Evolutionary conservation across 345 rosid species (phyloP), one percentile per base, ranked within the genome.

Genomic region (Murraya koenigii): DNA sequence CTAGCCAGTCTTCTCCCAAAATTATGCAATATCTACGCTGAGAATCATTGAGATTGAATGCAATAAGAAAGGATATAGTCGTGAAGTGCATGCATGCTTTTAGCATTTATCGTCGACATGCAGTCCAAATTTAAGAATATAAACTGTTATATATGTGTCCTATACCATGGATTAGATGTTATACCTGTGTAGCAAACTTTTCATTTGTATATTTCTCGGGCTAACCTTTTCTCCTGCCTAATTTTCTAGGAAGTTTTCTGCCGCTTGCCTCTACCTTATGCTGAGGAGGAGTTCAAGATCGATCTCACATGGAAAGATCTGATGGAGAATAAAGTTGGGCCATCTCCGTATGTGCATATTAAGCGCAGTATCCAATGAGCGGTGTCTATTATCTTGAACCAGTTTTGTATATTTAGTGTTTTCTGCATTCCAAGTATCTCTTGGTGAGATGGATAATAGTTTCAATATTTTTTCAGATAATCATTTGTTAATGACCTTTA

Each of bases 311-410:
- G 89, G 91, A 92, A 88, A 78, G 90, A 79, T 60, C 75, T 82
- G 81, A 78, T 69, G 9, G 90, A 87, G 77, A 83, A 86, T 33
- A 90, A 93, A 84, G 74, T 84, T 76, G 94, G 88, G 78, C 94
- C 90, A 49, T 95, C 97, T 86, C 85, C 94, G 58, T 95, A 95
- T 77, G 90, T 86, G 78, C 97, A 92, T 83, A 95, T 95, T 80
- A 90, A 88, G 80, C 96, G 97, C 80, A 95, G 98, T 95, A 95
- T 94, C 99, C 98, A 89, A 62, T 71, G 52, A 79, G 35, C 67
- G 67, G 17, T 84, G 22, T 72, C 25, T 77, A 32, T 62, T 56
- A 74, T 77, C 10, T 33, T 58, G 22, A 52, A 44, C 33, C 22
- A 19, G 56, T 52, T 17, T 4, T 3, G 4, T 3, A 3, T 64